phyloP scores from a whole-genome alignment of 2,329 filamentous ascomycete genomes.

The Colletotrichum coccodes region DNA sequence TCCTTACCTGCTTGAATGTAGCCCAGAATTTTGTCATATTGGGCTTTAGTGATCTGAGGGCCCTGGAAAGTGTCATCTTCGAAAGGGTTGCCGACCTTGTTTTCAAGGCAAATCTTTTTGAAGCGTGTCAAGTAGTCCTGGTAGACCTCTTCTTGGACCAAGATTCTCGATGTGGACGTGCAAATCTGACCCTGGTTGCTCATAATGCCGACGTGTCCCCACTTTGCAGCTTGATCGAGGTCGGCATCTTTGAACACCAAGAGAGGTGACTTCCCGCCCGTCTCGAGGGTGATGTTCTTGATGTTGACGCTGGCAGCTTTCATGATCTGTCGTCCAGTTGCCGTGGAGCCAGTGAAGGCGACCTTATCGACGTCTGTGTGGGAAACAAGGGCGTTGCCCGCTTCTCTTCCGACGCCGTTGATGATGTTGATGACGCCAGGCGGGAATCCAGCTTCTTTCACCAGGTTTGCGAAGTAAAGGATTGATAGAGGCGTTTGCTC shows the following conservation, averaged over 20 bases:
- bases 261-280: conserved; percentile 73
- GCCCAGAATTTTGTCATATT: conserved; percentile 75
- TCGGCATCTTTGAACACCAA: conserved; percentile 75
- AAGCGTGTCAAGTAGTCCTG: conserved; percentile 74
- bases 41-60: conserved; percentile 76
- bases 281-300: conserved; percentile 75
- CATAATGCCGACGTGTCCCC: conserved; percentile 62
- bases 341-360: conserved; percentile 81
- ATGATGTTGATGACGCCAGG: conserved; percentile 81
- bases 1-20: conserved; percentile 77
- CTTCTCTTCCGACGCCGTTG: conserved; percentile 75
- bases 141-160: conserved; percentile 70
- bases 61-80: conserved; percentile 77
- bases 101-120: conserved; percentile 66
- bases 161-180: conserved; percentile 71
- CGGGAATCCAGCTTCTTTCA: conserved; percentile 80
- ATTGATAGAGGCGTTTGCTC: conserved; percentile 76
- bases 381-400: conserved; percentile 74
- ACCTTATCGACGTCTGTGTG: conserved; percentile 80
- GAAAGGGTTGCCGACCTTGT: conserved; percentile 77
- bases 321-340: conserved; percentile 80
- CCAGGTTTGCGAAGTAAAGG: conserved; percentile 72
- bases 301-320: conserved; percentile 74
- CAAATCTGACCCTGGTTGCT: conserved; percentile 74
- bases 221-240: conserved; percentile 74